These are phyloP conservation scores for Monosporozyma servazzii DNA, from an alignment of 805 yeast genomes.

Conservation along the genomic window DNA sequence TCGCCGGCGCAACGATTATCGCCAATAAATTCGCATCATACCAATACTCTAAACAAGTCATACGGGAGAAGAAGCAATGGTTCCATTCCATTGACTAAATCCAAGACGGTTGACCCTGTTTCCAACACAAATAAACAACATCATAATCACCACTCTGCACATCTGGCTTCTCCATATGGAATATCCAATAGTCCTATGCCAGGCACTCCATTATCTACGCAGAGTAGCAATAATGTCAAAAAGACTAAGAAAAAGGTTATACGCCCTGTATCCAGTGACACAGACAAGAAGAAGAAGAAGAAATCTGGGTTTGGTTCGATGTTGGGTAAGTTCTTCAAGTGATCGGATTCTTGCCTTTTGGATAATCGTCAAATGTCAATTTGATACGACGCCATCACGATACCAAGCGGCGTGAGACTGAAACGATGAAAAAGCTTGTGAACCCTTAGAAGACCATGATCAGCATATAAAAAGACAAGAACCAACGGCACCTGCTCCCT, in stretches of 20 bases:
- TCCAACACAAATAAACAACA: background rate
- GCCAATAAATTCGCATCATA: slow-evolving; percentile 1
- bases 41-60: slow-evolving; percentile 3
- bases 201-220: background rate
- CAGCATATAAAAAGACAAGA: background rate
- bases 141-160: background rate
- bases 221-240: background rate
- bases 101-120: slow-evolving; percentile 1
- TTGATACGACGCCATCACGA: background rate
- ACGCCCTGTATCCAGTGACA: background rate
- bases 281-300: slow-evolving; percentile 6
- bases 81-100: background rate
- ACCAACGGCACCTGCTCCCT: too few relatives aligned
- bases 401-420: slow-evolving; percentile 1
- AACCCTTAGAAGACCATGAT: background rate
- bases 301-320: slow-evolving; percentile 15
- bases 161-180: background rate
- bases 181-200: background rate
- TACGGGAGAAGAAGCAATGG: slow-evolving; percentile 1
- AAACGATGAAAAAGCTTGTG: background rate
- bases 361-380: background rate
- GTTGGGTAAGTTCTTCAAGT: slow-evolving; percentile 15
- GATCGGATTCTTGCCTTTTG: too few relatives aligned
- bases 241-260: background rate
- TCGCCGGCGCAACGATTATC: slow-evolving; percentile 3